These are phyloP conservation scores for Claviceps fusiformis DNA, from an alignment of 2,329 filamentous ascomycete species.

Conservation along the genomic window DNA sequence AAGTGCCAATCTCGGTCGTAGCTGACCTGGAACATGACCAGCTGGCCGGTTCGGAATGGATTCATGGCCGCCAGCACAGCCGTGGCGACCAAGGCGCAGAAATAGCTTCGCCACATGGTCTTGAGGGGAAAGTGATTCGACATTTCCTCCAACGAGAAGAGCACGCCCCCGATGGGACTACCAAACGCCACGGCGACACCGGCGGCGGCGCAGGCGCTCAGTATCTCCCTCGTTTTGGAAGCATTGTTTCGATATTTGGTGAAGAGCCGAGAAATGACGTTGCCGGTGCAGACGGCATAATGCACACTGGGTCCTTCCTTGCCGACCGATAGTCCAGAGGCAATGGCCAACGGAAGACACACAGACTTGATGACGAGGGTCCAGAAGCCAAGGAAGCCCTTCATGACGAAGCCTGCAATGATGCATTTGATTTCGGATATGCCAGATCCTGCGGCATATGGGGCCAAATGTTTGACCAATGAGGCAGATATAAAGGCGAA, in stretches of 20 bases:
- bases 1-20: slow-evolving; percentile 98
- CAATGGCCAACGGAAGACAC: slow-evolving; percentile 80
- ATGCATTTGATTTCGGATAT: slow-evolving; percentile 99
- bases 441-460: slow-evolving; percentile 89
- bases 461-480: slow-evolving; percentile 81
- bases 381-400: slow-evolving; percentile 85
- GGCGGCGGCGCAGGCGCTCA: slow-evolving; percentile 87
- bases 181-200: slow-evolving; percentile 95
- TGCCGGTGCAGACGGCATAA: slow-evolving; percentile 94
- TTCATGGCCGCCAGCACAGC: slow-evolving; percentile 92
- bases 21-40: slow-evolving; percentile 97
- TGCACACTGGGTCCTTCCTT: slow-evolving; percentile 99
- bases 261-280: slow-evolving; percentile 88
- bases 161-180: slow-evolving; percentile 88
- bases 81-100: slow-evolving; percentile 90
- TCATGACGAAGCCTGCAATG: slow-evolving; percentile 98
- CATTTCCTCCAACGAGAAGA: slow-evolving; percentile 98
- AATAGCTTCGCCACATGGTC: slow-evolving; percentile 96
- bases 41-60: slow-evolving; percentile 87
- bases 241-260: slow-evolving; percentile 85
- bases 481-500: slow-evolving; percentile 74
- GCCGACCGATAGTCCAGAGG: slow-evolving; percentile 83
- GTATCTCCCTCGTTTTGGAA: slow-evolving; percentile 85
- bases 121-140: slow-evolving; percentile 92
- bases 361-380: slow-evolving; percentile 91